A percentile compares a stretch with the other conserved stretches of the same genome.
These are phyloP conservation scores for Chrysoporthe deuterocubensis DNA, from an alignment of 2,329 filamentous ascomycete species.

Conservation along the genomic window DNA sequence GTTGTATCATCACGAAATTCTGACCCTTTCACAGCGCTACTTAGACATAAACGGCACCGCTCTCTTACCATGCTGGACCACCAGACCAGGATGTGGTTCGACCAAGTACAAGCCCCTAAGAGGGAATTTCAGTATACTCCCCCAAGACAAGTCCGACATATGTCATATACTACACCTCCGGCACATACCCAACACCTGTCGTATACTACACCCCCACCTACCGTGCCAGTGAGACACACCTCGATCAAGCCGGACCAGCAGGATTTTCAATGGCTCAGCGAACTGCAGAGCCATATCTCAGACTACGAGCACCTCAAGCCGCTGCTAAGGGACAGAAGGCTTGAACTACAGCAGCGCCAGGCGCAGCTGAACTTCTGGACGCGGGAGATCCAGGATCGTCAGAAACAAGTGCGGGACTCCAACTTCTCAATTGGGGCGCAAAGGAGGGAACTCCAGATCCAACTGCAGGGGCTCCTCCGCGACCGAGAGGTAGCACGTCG, in stretches of 20 bases:
- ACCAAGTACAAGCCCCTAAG: not conserved
- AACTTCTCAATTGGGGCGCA: not conserved
- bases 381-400: slow-evolving; percentile 8
- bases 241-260: not conserved
- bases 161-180: slow-evolving; percentile 1
- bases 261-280: slow-evolving; percentile 9
- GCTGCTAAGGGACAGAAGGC: not conserved
- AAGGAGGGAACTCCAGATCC: slow-evolving; percentile 6
- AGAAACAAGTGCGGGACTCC: slow-evolving; percentile 8
- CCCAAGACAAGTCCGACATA: not conserved
- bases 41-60: no score
- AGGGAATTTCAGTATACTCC: not conserved
- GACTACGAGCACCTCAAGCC: slow-evolving; percentile 13
- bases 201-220: not conserved
- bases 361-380: slow-evolving; percentile 12
- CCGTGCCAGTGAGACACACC: not conserved
- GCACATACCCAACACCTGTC: not conserved
- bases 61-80: not conserved
- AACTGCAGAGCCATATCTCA: slow-evolving; percentile 9
- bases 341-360: slow-evolving; percentile 11
- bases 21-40: not conserved
- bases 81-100: slow-evolving; percentile 3
- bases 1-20: not conserved
- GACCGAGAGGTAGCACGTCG: not conserved
- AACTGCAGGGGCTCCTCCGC: slow-evolving; percentile 9